Conservation (phyloP, 768 basidiomycete species). For the Pleurotus sapidus region DNA sequence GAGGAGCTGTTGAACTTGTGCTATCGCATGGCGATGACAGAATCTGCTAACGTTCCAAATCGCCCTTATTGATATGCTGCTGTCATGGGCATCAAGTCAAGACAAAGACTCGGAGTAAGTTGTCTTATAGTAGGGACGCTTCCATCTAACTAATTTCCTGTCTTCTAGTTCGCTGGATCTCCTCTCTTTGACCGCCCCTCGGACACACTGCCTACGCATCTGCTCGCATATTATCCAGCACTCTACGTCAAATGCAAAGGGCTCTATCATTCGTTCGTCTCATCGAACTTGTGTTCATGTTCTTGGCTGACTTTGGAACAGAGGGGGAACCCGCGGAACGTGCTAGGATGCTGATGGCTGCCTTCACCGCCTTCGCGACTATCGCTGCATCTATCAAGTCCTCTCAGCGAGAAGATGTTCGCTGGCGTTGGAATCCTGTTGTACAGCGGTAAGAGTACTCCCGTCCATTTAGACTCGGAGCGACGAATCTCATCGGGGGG, state of each 20-base stretch:
- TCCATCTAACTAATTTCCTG: neutral
- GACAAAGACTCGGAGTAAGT: slow-evolving; percentile 12
- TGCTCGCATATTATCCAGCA: slow-evolving; percentile 80
- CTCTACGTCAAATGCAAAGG: slow-evolving; percentile 55
- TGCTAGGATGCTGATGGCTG: slow-evolving; percentile 58
- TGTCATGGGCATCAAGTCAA: slow-evolving; percentile 50
- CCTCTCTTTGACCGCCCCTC: slow-evolving; percentile 40
- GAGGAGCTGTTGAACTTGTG: slow-evolving; percentile 88
- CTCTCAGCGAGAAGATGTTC: slow-evolving; percentile 44
- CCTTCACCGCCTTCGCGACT: slow-evolving; percentile 58
- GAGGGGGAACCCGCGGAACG: slow-evolving; percentile 56
- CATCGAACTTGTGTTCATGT: neutral
- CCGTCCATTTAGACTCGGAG: neutral
- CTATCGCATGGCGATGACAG: slow-evolving; percentile 89
- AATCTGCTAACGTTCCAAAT: slow-evolving; percentile 69
- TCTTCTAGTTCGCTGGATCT: slow-evolving; percentile 26
- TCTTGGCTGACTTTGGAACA: slow-evolving; percentile 16
- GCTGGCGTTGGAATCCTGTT: slow-evolving; percentile 76
- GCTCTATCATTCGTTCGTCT: slow-evolving; percentile 48
- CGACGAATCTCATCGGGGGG: too few species aligned
- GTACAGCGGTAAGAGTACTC: slow-evolving; percentile 58
- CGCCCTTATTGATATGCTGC: slow-evolving; percentile 68
- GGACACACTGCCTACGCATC: slow-evolving; percentile 75
- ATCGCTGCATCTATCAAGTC: slow-evolving; percentile 39
- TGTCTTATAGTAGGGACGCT: slow-evolving; percentile 13